These are phyloP conservation scores for Blastobotrys raffinosifermentans DNA, from an alignment of 1,139 yeast genomes.

Conservation along the genomic window DNA sequence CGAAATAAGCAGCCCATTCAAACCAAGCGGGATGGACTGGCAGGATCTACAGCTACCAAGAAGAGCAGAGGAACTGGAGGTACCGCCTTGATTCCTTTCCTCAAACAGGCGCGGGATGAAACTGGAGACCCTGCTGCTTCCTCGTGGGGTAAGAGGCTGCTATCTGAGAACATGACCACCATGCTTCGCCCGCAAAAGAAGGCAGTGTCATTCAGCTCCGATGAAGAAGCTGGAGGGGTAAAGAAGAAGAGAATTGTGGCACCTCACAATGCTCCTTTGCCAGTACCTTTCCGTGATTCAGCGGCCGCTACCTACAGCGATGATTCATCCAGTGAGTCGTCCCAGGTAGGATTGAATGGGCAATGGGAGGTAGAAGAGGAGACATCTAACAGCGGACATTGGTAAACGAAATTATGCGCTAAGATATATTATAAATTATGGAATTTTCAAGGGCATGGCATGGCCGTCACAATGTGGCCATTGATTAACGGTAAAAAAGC, in stretches of 20 bases:
- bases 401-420: constrained; percentile 6
- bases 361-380: constrained; percentile 12
- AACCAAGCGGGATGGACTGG: constrained; percentile 33
- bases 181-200: background rate
- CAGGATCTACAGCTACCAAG: constrained; percentile 30
- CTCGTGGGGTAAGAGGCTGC: constrained; percentile 74
- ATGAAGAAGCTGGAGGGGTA: constrained; percentile 16
- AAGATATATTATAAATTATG: background rate
- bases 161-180: constrained; percentile 41
- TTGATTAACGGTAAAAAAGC: no score
- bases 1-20: constrained; percentile 20
- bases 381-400: constrained; percentile 10
- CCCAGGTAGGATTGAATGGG: constrained; percentile 11
- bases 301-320: no score
- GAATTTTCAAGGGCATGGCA: background rate
- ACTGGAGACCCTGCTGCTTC: constrained; percentile 92
- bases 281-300: constrained; percentile 7
- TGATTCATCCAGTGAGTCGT: background rate
- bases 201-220: constrained; percentile 14
- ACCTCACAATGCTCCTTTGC: constrained; percentile 10
- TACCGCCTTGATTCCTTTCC: constrained; percentile 81
- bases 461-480: no score
- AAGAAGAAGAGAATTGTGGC: constrained; percentile 8
- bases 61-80: constrained; percentile 88
- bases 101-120: constrained; percentile 93